A percentile compares a stretch with the other conserved stretches of the same genome.
These are phyloP conservation scores for Amphibolis antarctica DNA, from an alignment of 106 monocot species.

Conservation along the genomic window DNA sequence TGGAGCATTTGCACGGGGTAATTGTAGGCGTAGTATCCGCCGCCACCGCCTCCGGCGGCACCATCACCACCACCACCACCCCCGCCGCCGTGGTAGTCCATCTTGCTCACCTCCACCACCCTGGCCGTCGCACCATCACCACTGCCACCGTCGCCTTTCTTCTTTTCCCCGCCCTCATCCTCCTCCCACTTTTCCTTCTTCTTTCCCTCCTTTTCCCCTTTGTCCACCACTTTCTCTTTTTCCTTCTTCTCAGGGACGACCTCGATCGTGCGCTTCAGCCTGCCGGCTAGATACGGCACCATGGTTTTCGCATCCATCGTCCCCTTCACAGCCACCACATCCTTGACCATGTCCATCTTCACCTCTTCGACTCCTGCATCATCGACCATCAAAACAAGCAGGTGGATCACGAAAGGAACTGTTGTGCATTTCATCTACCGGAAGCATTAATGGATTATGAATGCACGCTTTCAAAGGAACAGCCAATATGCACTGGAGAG, in stretches of 20 bases:
- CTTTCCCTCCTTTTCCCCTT: neutral
- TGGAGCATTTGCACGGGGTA: neutral
- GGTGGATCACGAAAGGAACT: too few species aligned
- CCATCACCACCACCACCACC: neutral
- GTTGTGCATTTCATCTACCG: too few species aligned
- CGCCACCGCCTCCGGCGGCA: neutral
- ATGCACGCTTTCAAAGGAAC: too few species aligned
- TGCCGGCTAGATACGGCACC: too few species aligned
- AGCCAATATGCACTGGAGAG: too few species aligned
- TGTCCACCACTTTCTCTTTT: neutral
- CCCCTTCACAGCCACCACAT: too few species aligned
- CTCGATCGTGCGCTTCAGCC: neutral
- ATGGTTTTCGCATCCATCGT: too few species aligned
- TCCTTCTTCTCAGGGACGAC: neutral
- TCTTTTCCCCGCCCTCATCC: neutral
- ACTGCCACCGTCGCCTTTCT: neutral
- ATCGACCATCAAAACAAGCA: too few species aligned
- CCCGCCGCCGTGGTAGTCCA: neutral
- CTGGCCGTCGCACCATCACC: too few species aligned
- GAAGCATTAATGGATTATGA: too few species aligned
- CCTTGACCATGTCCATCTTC: too few species aligned
- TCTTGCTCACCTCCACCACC: neutral
- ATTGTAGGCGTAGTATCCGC: neutral
- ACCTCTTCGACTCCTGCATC: too few species aligned
- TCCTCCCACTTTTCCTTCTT: neutral